These are phyloP conservation scores for Colletotrichum sp. DNA, from an alignment of 2,329 filamentous ascomycete species.

Conservation along the genomic window DNA sequence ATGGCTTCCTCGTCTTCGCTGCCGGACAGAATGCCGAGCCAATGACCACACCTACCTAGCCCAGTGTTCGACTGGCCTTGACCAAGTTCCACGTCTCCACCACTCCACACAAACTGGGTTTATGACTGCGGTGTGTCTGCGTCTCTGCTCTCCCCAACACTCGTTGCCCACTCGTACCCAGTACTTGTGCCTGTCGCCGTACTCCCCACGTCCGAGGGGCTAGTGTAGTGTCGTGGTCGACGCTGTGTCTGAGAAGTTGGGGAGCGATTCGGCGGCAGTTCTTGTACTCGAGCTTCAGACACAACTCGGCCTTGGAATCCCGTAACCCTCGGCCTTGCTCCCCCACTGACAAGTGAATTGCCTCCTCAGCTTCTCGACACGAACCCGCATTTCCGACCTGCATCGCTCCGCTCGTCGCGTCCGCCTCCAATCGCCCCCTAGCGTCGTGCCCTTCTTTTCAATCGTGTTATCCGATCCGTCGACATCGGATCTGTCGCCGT, in stretches of 20 bases:
- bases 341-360: not conserved
- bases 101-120: not conserved
- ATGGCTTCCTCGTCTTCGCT: not conserved
- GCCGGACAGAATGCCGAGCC: constrained; percentile 14
- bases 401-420: not conserved
- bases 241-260: not conserved
- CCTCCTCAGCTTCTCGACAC: not conserved
- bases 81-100: not conserved
- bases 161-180: not conserved
- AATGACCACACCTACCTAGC: not conserved
- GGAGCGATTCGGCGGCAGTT: not conserved
- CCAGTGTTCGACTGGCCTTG: not conserved
- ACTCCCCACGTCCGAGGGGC: not conserved
- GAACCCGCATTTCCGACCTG: constrained; percentile 15
- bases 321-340: not conserved
- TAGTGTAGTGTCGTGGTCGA: not conserved
- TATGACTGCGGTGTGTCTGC: not conserved
- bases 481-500: not conserved
- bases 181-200: not conserved
- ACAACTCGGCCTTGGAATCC: not conserved
- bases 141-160: not conserved
- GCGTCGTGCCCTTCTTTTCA: not conserved
- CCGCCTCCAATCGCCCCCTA: not conserved
- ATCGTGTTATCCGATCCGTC: constrained; percentile 7
- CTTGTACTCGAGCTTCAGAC: not conserved